These are phyloP conservation scores for Thecaphora frezii DNA, from an alignment of 1,284 basidiomycete species.

Conservation along the genomic window DNA sequence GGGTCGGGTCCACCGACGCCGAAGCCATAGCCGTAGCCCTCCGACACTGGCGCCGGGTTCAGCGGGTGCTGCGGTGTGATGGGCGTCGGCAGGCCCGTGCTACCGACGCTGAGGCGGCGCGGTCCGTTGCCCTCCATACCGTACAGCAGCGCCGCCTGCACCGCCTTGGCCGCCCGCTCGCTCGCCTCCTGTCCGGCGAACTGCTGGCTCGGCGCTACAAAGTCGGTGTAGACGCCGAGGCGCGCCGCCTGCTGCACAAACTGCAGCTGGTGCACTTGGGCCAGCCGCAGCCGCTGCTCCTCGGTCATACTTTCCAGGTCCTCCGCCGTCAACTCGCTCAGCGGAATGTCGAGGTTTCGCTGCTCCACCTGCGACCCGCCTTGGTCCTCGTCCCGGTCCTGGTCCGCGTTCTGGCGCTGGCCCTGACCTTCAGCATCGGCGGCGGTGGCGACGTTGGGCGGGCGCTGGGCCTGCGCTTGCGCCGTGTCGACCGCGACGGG, in stretches of 20 bases:
- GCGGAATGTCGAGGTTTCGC: not conserved
- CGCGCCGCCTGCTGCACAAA: constrained; percentile 28
- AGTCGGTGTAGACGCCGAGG: constrained; percentile 32
- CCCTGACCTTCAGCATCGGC: not conserved
- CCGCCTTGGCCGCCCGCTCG: constrained; percentile 35
- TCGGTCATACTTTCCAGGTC: constrained; percentile 30
- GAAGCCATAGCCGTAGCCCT: constrained; percentile 4
- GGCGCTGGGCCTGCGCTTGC: not conserved
- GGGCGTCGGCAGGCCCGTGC: constrained; percentile 29
- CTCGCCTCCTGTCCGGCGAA: constrained; percentile 32
- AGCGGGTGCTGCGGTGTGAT: constrained; percentile 37
- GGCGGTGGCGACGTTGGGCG: not conserved
- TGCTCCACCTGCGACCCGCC: not conserved
- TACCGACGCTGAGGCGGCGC: constrained; percentile 26
- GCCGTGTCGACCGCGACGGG: constrained; percentile 22
- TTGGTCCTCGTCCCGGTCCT: not conserved
- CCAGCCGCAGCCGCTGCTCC: constrained; percentile 23
- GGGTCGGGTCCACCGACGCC: not conserved
- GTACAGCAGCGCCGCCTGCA: constrained; percentile 40
- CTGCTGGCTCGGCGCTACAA: constrained; percentile 36
- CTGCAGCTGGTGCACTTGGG: constrained; percentile 34
- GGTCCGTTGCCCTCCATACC: constrained; percentile 34
- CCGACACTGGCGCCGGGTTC: constrained; percentile 15
- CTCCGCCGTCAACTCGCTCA: not conserved
- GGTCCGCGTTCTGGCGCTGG: not conserved